Evolutionary conservation across 768 basidiomycete species (phyloP).

Genomic region (Collybia sp.): DNA sequence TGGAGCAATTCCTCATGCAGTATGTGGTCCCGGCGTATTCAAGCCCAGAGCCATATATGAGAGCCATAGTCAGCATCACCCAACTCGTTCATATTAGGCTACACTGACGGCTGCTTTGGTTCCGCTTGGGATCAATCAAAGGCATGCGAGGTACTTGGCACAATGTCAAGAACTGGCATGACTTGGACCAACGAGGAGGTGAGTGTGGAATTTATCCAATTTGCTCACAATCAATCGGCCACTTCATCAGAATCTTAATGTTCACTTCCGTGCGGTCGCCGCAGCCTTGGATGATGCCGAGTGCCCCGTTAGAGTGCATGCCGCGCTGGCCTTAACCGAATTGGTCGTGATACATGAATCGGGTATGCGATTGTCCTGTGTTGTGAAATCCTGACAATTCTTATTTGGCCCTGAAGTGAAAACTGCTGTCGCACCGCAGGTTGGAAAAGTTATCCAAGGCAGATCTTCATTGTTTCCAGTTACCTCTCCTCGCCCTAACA

Average conservation of each 20-base stretch:
- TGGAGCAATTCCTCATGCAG: conserved; percentile 74
- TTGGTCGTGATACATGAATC: conserved; percentile 61
- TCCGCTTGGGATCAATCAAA: conserved; percentile 15
- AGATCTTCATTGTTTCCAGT: conserved; percentile 8
- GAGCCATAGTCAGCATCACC: conserved; percentile 58
- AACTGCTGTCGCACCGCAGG: conserved; percentile 63
- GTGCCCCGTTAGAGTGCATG: conserved; percentile 82
- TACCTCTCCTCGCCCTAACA: neutral
- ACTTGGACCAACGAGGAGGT: conserved; percentile 65
- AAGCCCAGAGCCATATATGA: conserved; percentile 64
- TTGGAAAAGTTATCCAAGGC: conserved; percentile 88
- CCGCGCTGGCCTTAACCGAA: conserved; percentile 75
- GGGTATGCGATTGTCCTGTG: conserved; percentile 34
- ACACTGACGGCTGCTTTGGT: no score
- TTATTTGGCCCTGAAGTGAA: conserved; percentile 42
- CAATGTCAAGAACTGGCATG: conserved; percentile 66
- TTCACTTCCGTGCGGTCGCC: conserved; percentile 62
- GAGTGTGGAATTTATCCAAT: conserved; percentile 5
- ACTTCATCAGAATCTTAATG: conserved; percentile 50
- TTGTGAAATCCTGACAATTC: no score
- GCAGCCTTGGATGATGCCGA: conserved; percentile 71
- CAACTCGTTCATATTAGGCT: neutral
- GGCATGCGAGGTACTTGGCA: conserved; percentile 81
- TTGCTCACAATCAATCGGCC: neutral
- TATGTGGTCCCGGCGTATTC: conserved; percentile 74